These are phyloP conservation scores for Prunella vulgaris DNA, from an alignment of 257 asterid species.

Conservation along the genomic window DNA sequence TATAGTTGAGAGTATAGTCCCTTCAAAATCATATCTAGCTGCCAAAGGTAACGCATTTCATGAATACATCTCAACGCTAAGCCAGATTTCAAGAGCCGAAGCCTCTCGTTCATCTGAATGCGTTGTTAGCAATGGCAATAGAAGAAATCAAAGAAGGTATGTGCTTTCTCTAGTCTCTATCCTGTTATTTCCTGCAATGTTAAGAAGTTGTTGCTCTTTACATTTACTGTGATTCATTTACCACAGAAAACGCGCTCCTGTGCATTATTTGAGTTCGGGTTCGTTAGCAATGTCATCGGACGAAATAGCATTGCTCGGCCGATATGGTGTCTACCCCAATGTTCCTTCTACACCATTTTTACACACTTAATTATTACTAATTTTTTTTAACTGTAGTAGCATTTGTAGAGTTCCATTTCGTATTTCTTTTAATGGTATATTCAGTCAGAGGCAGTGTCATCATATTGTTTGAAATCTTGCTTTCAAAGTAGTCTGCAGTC, in stretches of 20 bases:
- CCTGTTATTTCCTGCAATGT: constrained; percentile 10
- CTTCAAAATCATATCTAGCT: constrained; percentile 54
- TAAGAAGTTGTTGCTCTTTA: background rate
- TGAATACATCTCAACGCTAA: constrained; percentile 72
- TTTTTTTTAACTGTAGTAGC: background rate
- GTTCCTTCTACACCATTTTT: constrained; percentile 18
- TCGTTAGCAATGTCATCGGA: constrained; percentile 53
- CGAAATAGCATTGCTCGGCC: constrained; percentile 55
- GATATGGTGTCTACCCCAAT: constrained; percentile 35
- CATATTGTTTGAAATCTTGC: constrained; percentile 8
- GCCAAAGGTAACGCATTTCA: constrained; percentile 61
- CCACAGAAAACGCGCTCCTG: constrained; percentile 58
- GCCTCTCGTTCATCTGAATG: constrained; percentile 45
- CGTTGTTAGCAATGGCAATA: constrained; percentile 10
- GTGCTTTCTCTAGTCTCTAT: constrained; percentile 7
- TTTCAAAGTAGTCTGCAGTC: constrained; percentile 20
- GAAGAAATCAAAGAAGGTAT: constrained; percentile 60
- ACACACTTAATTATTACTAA: constrained; percentile 9
- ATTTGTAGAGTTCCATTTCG: background rate
- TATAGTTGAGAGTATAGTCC: constrained; percentile 55
- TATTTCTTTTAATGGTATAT: constrained; percentile 4
- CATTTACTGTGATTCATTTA: background rate
- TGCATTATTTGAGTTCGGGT: constrained; percentile 77
- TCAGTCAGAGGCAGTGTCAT: background rate
- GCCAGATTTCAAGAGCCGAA: constrained; percentile 81